These are phyloP conservation scores for Fusarium decemcellulare DNA, from an alignment of 2,329 filamentous ascomycete species.

Conservation along the genomic window DNA sequence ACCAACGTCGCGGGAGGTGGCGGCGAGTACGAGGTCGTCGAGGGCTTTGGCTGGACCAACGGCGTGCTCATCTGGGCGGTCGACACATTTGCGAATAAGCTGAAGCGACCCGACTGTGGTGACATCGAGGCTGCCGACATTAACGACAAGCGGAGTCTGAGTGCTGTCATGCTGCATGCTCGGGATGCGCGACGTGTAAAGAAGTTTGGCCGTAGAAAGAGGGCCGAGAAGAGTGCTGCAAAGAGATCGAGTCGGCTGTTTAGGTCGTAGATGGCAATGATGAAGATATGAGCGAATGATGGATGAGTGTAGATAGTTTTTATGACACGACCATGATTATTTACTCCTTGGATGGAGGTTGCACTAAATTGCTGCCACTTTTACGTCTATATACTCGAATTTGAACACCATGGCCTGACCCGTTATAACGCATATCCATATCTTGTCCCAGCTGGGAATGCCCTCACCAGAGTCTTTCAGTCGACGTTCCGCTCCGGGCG, in stretches of 20 bases:
- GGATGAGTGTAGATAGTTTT: constrained; percentile 7
- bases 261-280: constrained; percentile 2
- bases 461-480: no score
- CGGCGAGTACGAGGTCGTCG: constrained; percentile 78
- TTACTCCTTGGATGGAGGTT: not conserved
- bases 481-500: not conserved
- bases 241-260: constrained; percentile 35
- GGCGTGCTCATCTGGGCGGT: constrained; percentile 77
- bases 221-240: constrained; percentile 23
- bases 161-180: constrained; percentile 62
- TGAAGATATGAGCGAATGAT: constrained; percentile 8
- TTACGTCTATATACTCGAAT: no score
- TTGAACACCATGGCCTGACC: no score
- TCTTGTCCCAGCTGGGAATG: no score
- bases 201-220: constrained; percentile 57
- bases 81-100: constrained; percentile 70
- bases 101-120: constrained; percentile 70
- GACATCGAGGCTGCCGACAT: constrained; percentile 61
- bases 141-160: constrained; percentile 51
- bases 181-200: constrained; percentile 64
- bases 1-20: constrained; percentile 74
- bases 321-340: constrained; percentile 1
- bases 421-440: no score
- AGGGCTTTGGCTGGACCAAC: constrained; percentile 81
- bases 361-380: not conserved